These are phyloP conservation scores for Wickerhamomyces queroliae DNA, from an alignment of 805 yeast genomes.

Conservation along the genomic window DNA sequence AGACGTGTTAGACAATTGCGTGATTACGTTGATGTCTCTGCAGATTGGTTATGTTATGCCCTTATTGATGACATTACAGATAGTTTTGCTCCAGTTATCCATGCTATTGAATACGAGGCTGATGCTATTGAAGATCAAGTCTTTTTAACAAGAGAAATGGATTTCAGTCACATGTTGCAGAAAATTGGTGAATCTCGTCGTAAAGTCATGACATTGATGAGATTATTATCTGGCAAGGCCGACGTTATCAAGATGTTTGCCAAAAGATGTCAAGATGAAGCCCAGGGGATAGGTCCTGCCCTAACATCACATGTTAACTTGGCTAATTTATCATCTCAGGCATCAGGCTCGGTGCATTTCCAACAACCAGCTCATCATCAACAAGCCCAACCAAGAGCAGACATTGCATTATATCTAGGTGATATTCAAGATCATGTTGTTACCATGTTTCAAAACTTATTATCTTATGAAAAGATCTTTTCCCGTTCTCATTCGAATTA, in stretches of 20 bases:
- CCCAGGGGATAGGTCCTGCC: conserved; percentile 35
- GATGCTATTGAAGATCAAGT: conserved; percentile 80
- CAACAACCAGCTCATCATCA: conserved; percentile 11
- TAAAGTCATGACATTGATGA: conserved; percentile 87
- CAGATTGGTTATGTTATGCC: conserved; percentile 83
- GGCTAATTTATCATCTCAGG: conserved; percentile 25
- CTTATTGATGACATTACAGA: conserved; percentile 80
- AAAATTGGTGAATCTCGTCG: conserved; percentile 86
- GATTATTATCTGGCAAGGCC: conserved; percentile 87
- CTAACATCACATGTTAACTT: conserved; percentile 32
- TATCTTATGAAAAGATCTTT: conserved; percentile 89
- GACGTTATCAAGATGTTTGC: conserved; percentile 96
- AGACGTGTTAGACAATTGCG: conserved; percentile 76
- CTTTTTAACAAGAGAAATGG: conserved; percentile 68
- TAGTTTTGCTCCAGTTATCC: conserved; percentile 78
- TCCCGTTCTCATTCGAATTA: conserved; percentile 89
- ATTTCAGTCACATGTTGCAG: conserved; percentile 70
- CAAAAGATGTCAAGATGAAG: conserved; percentile 80
- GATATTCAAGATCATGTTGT: conserved; percentile 97
- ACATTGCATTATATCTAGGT: conserved; percentile 86
- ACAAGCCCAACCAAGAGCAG: conserved; percentile 70
- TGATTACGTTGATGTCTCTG: conserved; percentile 70
- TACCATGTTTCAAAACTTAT: conserved; percentile 88
- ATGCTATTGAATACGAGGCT: conserved; percentile 72
- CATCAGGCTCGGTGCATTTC: conserved; percentile 3